Evolutionary conservation across 768 basidiomycete species (phyloP).

Genomic region (Tricholoma terreum): DNA sequence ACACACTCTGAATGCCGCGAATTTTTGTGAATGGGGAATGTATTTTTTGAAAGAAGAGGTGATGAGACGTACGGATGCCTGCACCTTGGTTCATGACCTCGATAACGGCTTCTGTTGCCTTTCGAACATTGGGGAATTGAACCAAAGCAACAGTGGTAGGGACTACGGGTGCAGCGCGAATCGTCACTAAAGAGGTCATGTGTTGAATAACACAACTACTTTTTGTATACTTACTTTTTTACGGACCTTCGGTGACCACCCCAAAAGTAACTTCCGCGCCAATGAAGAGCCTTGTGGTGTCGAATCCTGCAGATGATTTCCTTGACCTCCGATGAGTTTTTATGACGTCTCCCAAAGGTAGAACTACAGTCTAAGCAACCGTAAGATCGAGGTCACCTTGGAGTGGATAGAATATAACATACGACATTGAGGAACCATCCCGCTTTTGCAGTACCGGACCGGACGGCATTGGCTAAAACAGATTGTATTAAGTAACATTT

Average conservation of each 20-base stretch:
- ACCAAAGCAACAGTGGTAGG: conserved; percentile 87
- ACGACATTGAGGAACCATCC: conserved; percentile 85
- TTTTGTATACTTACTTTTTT: no score
- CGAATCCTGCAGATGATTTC: conserved; percentile 88
- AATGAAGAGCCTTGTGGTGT: conserved; percentile 81
- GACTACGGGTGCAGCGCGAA: conserved; percentile 74
- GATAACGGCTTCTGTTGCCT: no score
- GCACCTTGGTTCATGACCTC: conserved; percentile 68
- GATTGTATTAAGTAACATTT: no score
- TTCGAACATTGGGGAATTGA: no score
- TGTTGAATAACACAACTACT: background rate
- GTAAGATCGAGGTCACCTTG: background rate
- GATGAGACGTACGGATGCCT: conserved; percentile 71
- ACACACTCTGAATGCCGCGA: conserved; percentile 61
- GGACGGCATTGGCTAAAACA: conserved; percentile 66
- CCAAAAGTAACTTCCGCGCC: conserved; percentile 81
- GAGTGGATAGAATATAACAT: background rate
- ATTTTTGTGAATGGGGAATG: background rate
- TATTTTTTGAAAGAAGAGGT: background rate
- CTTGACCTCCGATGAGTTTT: conserved; percentile 78
- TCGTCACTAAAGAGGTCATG: no score
- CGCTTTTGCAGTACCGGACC: conserved; percentile 85
- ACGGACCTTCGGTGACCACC: conserved; percentile 78
- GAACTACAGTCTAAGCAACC: conserved; percentile 71
- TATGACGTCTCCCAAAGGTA: conserved; percentile 86